Base-by-base conservation (phyloP, 2,329 filamentous ascomycete genomes). In the Cladophialophora carrionii region DNA sequence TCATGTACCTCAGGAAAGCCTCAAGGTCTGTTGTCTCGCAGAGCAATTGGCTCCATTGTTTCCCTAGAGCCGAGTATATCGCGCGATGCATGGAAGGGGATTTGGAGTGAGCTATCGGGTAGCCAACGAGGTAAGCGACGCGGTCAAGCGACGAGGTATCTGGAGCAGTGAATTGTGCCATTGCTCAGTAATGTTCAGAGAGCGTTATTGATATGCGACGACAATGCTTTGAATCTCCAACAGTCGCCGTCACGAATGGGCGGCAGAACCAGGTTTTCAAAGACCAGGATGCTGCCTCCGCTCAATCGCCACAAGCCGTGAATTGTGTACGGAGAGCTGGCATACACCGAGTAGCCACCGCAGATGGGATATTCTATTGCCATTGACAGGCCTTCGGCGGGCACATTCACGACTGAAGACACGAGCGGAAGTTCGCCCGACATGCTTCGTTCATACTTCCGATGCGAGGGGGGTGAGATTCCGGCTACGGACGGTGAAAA, bases 91-190 rank as follows among this genome's bases (percentile, higher is more conserved):
- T 76, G 2, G 82, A 74, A 6, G 84, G 84, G 0, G 83, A 85
- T 71, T 84, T 78, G 5, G 83, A 85, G 71, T 86, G 84, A 43
- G 83, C 78, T 53, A 86, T 83, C 5, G 81, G 84, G 72, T 84
- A 81, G 62, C 84, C 84, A 66, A 85, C 85, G 24, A 86, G 80
- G 69, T 85, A 85, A 67, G 82, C 83, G 69, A 83, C 79, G 26
- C 80, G 77, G 68, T 84, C 80, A 22, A 80, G 71, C 64, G 81
- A 72, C 7, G 68, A 67, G 14, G 67, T 69, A 32, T 66, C 62
- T 65, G 67, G 68, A 41, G 43, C 22, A 57, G 34, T 43, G 37
- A 68, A 66, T 41, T 31, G 26, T 22, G 65, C 48, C 57, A 61
- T 68, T 12, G 61, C 37, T 32, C 22, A 9, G 34, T 61, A 7